Conservation (phyloP, 345 rosid species). For the Geranium brycei region DNA sequence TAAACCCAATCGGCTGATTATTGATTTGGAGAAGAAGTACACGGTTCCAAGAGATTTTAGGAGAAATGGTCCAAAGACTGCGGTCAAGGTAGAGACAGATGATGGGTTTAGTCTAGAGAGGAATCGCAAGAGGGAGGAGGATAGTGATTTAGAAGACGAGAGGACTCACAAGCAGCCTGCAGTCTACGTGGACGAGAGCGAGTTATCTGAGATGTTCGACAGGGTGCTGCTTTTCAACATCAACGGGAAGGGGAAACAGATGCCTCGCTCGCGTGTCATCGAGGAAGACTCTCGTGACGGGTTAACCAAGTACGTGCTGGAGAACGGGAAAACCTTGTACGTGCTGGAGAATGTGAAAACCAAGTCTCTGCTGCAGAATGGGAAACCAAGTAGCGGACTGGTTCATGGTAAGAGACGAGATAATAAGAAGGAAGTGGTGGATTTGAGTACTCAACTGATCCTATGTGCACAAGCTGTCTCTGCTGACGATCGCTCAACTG, state of each 20-base stretch:
- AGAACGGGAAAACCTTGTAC: conserved; percentile 4
- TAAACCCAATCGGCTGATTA: conserved; percentile 23
- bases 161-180: conserved; percentile 38
- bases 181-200: conserved; percentile 22
- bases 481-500: conserved; percentile 46
- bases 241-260: background rate
- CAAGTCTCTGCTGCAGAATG: conserved; percentile 14
- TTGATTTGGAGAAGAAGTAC: conserved; percentile 28
- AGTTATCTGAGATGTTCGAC: conserved; percentile 34
- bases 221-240: conserved; percentile 23
- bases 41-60: conserved; percentile 2
- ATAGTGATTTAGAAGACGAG: conserved; percentile 27
- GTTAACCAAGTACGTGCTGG: conserved; percentile 4
- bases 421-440: conserved; percentile 43
- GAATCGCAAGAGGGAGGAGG: conserved; percentile 29
- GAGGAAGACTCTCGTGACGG: background rate
- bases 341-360: conserved; percentile 9
- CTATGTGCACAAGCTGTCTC: conserved; percentile 76
- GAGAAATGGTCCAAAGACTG: conserved; percentile 8
- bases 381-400: conserved; percentile 26
- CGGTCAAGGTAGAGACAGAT: conserved; percentile 14
- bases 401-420: conserved; percentile 24
- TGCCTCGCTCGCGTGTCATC: background rate
- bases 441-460: conserved; percentile 56
- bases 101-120: conserved; percentile 25